A percentile compares a stretch with the other conserved stretches of the same genome.
phyloP scores from a whole-genome alignment of 2,329 filamentous ascomycete genomes.

The Fusarium poae region DNA sequence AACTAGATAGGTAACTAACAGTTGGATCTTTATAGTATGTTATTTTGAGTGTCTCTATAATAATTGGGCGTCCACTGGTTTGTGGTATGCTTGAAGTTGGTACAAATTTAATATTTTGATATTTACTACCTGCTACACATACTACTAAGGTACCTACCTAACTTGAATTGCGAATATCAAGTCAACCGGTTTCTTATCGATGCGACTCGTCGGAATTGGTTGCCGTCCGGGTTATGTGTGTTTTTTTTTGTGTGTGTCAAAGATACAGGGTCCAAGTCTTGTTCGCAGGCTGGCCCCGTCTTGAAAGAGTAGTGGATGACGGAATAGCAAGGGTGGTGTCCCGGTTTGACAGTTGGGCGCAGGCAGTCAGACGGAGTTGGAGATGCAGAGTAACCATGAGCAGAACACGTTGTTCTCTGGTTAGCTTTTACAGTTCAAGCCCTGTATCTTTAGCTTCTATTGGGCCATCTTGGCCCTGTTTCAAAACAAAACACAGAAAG shows the following conservation, averaged over 20 bases:
- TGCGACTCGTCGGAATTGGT: conserved; percentile 13
- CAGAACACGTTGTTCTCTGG: conserved; percentile 28
- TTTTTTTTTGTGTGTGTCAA: conserved; percentile 29
- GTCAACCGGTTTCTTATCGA: conserved; percentile 7
- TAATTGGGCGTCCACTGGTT: not conserved
- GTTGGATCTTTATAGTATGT: conserved; percentile 1
- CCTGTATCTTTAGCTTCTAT: conserved; percentile 30
- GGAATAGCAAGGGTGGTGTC: conserved; percentile 37
- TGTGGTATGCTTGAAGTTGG: not conserved
- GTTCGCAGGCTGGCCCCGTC: conserved; percentile 38
- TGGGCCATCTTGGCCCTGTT: conserved; percentile 7
- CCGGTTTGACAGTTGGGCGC: conserved; percentile 38
- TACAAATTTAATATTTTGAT: not conserved
- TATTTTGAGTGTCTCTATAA: conserved; percentile 12
- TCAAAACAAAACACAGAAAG: conserved; percentile 15
- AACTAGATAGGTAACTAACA: not conserved
- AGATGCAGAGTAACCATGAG: conserved; percentile 8
- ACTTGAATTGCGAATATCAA: not conserved
- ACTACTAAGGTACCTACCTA: too few relatives aligned
- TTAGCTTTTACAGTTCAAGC: not conserved
- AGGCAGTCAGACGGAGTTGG: conserved; percentile 1
- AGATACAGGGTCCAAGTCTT: conserved; percentile 43
- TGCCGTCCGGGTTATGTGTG: conserved; percentile 1
- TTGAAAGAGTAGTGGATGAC: conserved; percentile 36
- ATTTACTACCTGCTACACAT: too few relatives aligned